Evolutionary conservation across 2,329 filamentous ascomycete species (phyloP).

Genomic region (Aureobasidium sp.): DNA sequence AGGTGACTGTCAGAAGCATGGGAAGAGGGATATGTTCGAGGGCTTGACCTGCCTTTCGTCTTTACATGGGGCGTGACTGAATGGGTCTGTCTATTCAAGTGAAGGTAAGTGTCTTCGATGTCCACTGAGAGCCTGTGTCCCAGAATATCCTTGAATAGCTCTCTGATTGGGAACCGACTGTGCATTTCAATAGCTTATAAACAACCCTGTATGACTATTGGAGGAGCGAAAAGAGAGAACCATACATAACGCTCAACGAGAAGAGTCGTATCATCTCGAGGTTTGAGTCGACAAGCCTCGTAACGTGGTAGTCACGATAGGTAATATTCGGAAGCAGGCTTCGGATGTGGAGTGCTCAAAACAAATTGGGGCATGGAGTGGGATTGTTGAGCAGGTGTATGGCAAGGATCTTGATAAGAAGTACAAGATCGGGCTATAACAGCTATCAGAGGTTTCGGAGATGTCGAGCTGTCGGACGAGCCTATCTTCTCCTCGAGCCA

Average conservation of each 20-base stretch:
- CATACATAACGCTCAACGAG: slow-evolving; percentile 43
- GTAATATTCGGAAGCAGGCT: not conserved
- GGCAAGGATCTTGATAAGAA: not conserved
- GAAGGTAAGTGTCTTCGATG: not conserved
- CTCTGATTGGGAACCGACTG: not conserved
- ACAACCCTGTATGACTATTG: not conserved
- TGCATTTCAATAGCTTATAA: not conserved
- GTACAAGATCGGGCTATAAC: not conserved
- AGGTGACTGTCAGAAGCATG: no score
- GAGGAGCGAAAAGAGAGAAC: not conserved
- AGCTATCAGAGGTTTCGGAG: not conserved
- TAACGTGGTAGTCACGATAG: not conserved
- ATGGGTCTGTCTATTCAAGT: no score
- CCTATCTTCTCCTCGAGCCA: not conserved
- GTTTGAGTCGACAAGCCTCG: not conserved
- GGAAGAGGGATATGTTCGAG: no score
- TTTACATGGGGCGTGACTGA: no score
- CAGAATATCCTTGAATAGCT: not conserved
- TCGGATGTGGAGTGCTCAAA: not conserved
- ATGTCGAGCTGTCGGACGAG: not conserved
- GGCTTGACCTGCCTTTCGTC: no score
- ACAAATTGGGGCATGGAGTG: not conserved
- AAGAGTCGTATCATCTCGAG: slow-evolving; percentile 33
- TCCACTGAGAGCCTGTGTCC: not conserved
- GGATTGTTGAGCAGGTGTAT: not conserved